A percentile compares a stretch with the other conserved stretches of the same genome.
These are phyloP conservation scores for Grosmannia serpens DNA, from an alignment of 2,329 filamentous ascomycete species.

Conservation along the genomic window DNA sequence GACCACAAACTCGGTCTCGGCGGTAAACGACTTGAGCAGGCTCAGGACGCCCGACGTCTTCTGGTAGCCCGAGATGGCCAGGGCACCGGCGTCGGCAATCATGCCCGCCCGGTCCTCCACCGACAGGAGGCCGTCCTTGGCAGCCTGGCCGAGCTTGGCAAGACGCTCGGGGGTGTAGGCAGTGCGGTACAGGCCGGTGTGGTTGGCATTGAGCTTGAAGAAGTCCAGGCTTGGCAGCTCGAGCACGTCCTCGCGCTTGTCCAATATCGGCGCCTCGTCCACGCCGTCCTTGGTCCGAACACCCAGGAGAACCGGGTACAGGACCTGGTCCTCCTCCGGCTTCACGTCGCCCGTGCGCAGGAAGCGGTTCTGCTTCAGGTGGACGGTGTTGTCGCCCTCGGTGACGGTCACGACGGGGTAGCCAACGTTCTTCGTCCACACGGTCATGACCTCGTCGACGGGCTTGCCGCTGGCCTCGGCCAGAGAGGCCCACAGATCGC, in stretches of 20 bases:
- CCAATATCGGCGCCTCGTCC: constrained; percentile 61
- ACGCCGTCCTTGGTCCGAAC: constrained; percentile 76
- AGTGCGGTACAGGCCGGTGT: constrained; percentile 85
- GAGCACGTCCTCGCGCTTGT: constrained; percentile 62
- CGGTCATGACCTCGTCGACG: constrained; percentile 80
- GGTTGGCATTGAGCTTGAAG: constrained; percentile 94
- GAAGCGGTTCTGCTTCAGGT: constrained; percentile 91
- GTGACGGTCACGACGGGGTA: constrained; percentile 85
- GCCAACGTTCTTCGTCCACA: constrained; percentile 95
- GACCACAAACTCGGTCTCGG: constrained; percentile 81
- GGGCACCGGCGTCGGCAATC: constrained; percentile 83
- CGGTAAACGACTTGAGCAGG: constrained; percentile 73
- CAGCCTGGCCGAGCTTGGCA: constrained; percentile 76
- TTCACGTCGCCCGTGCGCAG: constrained; percentile 85
- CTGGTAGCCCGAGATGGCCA: constrained; percentile 84
- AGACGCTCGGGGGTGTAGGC: constrained; percentile 76
- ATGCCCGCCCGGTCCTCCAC: constrained; percentile 91
- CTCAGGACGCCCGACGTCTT: constrained; percentile 84
- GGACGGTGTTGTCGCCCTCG: constrained; percentile 62
- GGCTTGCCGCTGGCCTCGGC: constrained; percentile 85
- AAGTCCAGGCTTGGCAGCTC: constrained; percentile 72
- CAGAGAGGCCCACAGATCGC: constrained; percentile 81
- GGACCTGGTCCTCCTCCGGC: constrained; percentile 76
- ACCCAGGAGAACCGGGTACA: constrained; percentile 84
- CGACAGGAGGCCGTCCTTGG: constrained; percentile 65